Percentiles rank a stretch among this genome's conserved stretches.
phyloP scores from a whole-genome alignment of 352 stramenopile species.

The Phytophthora sp. region DNA sequence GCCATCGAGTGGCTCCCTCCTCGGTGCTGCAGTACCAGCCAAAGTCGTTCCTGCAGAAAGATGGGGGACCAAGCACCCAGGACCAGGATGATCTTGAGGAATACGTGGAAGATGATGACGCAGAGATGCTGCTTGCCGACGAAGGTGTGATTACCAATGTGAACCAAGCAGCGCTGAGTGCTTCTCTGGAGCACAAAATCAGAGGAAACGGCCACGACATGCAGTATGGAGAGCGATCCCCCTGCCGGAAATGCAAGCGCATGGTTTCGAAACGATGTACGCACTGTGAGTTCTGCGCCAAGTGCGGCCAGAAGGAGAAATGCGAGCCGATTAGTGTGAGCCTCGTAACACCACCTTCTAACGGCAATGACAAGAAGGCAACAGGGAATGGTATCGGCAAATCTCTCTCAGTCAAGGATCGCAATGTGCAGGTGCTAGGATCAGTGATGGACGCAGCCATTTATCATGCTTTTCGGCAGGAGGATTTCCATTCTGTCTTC shows the following conservation, averaged over 20 bases:
- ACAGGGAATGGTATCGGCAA: constrained; percentile 21
- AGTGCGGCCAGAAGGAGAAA: constrained; percentile 74
- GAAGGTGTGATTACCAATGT: constrained; percentile 83
- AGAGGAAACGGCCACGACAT: constrained; percentile 69
- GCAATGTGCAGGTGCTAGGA: constrained; percentile 78
- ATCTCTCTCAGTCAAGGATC: constrained; percentile 68
- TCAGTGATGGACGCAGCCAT: constrained; percentile 86
- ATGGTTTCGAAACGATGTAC: constrained; percentile 83
- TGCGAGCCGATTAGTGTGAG: constrained; percentile 49
- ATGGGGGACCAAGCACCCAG: constrained; percentile 23
- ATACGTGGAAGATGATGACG: constrained; percentile 72
- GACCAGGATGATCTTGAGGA: constrained; percentile 68
- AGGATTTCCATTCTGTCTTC: constrained; percentile 85
- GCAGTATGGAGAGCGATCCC: constrained; percentile 70
- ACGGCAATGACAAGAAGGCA: constrained; percentile 1
- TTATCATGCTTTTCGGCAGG: constrained; percentile 75
- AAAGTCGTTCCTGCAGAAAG: constrained; percentile 73
- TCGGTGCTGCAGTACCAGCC: constrained; percentile 77
- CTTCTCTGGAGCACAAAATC: constrained; percentile 80
- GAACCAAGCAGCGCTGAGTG: constrained; percentile 64
- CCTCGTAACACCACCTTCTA: constrained; percentile 9
- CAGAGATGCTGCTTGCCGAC: constrained; percentile 54
- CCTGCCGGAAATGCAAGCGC: constrained; percentile 69
- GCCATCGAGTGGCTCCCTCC: constrained; percentile 22
- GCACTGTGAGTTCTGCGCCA: constrained; percentile 68